phyloP scores from a whole-genome alignment of 768 basidiomycete species.

The Pisolithus microcarpus region DNA sequence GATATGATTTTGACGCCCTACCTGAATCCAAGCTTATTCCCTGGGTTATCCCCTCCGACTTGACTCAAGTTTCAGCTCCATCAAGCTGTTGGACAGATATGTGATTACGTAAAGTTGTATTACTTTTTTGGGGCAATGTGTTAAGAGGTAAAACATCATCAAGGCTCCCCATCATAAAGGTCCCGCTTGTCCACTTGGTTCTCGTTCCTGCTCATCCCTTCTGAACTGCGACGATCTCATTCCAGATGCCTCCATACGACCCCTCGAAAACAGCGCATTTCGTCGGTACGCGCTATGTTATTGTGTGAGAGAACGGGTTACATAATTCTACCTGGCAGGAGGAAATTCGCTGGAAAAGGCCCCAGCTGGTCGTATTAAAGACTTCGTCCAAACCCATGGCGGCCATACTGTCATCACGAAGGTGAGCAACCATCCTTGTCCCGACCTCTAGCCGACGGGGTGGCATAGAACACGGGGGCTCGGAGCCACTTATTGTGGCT shows the following conservation, averaged over 20 bases:
- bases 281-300: slow-evolving; percentile 38
- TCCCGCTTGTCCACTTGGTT: slow-evolving; percentile 8
- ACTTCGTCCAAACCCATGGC: slow-evolving; percentile 86
- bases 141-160: slow-evolving; percentile 14
- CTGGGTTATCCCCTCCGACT: slow-evolving; percentile 1
- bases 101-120: slow-evolving; percentile 22
- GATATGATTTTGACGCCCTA: no score
- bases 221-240: background rate
- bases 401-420: slow-evolving; percentile 99
- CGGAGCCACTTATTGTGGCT: slow-evolving; percentile 9
- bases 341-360: slow-evolving; percentile 89
- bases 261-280: slow-evolving; percentile 58
- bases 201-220: slow-evolving; percentile 5
- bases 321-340: slow-evolving; percentile 43
- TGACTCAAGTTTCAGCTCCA: background rate
- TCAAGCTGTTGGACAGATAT: background rate
- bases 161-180: slow-evolving; percentile 6
- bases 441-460: no score
- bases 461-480: slow-evolving; percentile 1
- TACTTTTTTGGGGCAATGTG: slow-evolving; percentile 24
- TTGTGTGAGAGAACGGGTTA: slow-evolving; percentile 3
- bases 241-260: slow-evolving; percentile 36
- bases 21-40: background rate
- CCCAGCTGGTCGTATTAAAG: slow-evolving; percentile 66
- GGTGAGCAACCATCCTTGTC: slow-evolving; percentile 37